phyloP scores from a whole-genome alignment of 179 eudicot genomes.

The Monotropa hypopitys region DNA sequence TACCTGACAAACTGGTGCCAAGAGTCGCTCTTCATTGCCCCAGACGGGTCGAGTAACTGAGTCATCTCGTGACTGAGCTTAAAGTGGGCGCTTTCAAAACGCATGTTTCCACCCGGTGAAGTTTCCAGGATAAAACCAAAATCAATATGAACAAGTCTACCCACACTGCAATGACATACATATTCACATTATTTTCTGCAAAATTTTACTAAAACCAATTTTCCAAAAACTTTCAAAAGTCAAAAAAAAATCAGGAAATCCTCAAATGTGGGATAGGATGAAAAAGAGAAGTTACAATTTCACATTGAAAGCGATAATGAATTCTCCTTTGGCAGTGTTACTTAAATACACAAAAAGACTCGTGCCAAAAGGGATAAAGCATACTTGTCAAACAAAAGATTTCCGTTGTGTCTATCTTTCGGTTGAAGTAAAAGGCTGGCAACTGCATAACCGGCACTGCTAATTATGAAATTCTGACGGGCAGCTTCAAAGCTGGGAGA shows the following conservation, averaged over 20 bases:
- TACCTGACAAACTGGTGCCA: constrained; percentile 93
- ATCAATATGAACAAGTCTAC: constrained; percentile 97
- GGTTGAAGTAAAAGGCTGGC: constrained; percentile 99
- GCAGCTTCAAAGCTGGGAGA: constrained; percentile 86
- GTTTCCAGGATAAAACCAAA: constrained; percentile 98
- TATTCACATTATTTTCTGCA: neutral
- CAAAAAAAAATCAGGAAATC: neutral
- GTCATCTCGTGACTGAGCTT: constrained; percentile 99
- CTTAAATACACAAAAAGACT: neutral
- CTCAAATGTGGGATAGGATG: neutral
- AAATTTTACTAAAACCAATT: neutral
- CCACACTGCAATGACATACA: constrained; percentile 42
- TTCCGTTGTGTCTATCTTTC: constrained; percentile 97
- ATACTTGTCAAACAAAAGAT: constrained; percentile 88
- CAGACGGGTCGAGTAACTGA: constrained; percentile 94
- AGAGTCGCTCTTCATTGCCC: constrained; percentile 89
- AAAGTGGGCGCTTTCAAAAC: constrained; percentile 95
- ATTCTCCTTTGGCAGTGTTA: neutral
- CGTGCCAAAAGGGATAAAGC: constrained; percentile 10
- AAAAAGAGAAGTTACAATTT: neutral
- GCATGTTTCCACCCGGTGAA: constrained; percentile 96
- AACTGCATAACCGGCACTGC: constrained; percentile 99
- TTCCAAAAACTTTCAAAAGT: neutral
- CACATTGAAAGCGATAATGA: neutral
- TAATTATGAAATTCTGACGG: constrained; percentile 79